Percentiles rank a stretch among this genome's conserved stretches.
Evolutionary conservation across 2,329 filamentous ascomycete genomes (phyloP).

Genomic region (Trichoderma harzianum): DNA sequence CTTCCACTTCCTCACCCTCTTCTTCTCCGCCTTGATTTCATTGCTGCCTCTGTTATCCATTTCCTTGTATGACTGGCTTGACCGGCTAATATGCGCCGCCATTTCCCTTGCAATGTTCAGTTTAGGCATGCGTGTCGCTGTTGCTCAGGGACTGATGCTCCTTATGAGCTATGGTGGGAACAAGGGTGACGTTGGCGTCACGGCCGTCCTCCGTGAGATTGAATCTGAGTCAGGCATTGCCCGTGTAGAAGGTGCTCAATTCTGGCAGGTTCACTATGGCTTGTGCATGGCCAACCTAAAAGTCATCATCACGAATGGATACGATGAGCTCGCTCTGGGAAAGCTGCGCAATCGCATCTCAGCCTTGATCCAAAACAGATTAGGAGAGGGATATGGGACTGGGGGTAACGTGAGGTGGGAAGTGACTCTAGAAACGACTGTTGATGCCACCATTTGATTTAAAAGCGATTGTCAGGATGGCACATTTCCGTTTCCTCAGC

Average conservation of each 20-base stretch:
- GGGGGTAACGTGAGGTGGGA: slow-evolving; percentile 84
- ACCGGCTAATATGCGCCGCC: slow-evolving; percentile 73
- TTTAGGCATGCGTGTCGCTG: slow-evolving; percentile 77
- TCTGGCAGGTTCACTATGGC: slow-evolving; percentile 98
- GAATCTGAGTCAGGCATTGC: slow-evolving; percentile 73
- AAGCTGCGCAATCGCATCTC: slow-evolving; percentile 73
- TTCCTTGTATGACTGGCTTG: slow-evolving; percentile 77
- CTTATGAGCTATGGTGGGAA: slow-evolving; percentile 75
- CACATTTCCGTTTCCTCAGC: neutral
- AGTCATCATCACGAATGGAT: slow-evolving; percentile 62
- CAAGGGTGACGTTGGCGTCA: slow-evolving; percentile 49
- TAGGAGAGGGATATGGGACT: slow-evolving; percentile 84
- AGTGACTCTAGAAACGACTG: slow-evolving; percentile 76
- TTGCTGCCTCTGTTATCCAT: slow-evolving; percentile 78
- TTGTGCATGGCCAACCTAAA: slow-evolving; percentile 94
- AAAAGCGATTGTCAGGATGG: neutral
- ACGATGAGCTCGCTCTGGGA: slow-evolving; percentile 66
- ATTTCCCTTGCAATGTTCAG: slow-evolving; percentile 88
- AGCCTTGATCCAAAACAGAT: slow-evolving; percentile 75
- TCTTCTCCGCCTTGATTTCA: slow-evolving; percentile 76
- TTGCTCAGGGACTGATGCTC: slow-evolving; percentile 87
- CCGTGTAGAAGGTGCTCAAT: slow-evolving; percentile 82
- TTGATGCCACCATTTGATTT: slow-evolving; percentile 30
- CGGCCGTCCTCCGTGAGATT: slow-evolving; percentile 79
- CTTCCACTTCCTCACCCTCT: slow-evolving; percentile 89